Conservation (phyloP, 495 filamentous ascomycete genomes). For the Astrothelium macrocarpum region DNA sequence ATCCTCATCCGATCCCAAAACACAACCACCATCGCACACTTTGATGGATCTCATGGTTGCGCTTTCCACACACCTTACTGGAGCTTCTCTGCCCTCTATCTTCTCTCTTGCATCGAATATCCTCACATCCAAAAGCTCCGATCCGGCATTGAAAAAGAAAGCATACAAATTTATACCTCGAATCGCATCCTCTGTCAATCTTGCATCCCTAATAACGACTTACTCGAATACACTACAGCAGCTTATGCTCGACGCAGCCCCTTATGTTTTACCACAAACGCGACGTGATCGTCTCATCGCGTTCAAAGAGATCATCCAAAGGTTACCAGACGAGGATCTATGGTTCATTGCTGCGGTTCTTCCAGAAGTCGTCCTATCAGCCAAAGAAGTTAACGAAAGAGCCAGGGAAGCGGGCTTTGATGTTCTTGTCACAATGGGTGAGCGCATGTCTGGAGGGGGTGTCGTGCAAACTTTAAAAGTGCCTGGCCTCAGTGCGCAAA, state of each 20-base stretch:
- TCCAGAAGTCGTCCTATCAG: conserved; percentile 84
- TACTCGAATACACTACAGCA: conserved; percentile 66
- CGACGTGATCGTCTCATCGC: conserved; percentile 72
- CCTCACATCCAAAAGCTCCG: conserved; percentile 55
- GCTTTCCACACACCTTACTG: conserved; percentile 83
- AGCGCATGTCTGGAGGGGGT: conserved; percentile 66
- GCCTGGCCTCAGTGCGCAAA: conserved; percentile 58
- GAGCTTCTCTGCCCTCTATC: conserved; percentile 66
- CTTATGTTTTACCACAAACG: conserved; percentile 75
- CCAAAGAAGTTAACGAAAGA: conserved; percentile 95
- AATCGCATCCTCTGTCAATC: conserved; percentile 67
- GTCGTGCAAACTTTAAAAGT: conserved; percentile 75
- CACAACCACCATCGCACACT: conserved; percentile 90
- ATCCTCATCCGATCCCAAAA: conserved; percentile 49
- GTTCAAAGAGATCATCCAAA: conserved; percentile 65
- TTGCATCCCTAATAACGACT: conserved; percentile 58
- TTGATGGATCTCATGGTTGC: conserved; percentile 94
- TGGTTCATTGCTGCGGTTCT: conserved; percentile 89
- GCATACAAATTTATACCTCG: conserved; percentile 95
- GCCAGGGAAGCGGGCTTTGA: conserved; percentile 83
- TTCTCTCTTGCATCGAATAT: conserved; percentile 76
- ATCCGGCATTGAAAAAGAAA: conserved; percentile 97
- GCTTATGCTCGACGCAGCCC: conserved; percentile 63
- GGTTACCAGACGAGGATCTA: conserved; percentile 62
- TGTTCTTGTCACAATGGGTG: conserved; percentile 77